Evolutionary conservation across 2,329 filamentous ascomycete species (phyloP).

Genomic region (Fragosphaeria purpurea): DNA sequence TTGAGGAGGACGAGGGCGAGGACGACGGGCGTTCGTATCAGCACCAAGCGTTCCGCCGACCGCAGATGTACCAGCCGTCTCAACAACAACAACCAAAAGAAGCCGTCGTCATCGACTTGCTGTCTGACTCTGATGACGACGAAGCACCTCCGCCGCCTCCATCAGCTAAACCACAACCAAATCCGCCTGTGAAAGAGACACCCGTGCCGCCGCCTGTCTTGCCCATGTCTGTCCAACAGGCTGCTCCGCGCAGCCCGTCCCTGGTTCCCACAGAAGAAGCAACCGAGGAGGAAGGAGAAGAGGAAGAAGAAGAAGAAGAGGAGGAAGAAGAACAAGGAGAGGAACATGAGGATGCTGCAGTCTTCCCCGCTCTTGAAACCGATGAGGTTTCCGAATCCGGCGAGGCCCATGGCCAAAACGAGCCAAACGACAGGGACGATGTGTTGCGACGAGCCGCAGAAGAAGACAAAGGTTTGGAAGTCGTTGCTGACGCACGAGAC

Average conservation of each 20-base stretch:
- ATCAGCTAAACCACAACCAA: background rate
- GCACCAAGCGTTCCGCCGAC: background rate
- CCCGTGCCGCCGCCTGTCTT: background rate
- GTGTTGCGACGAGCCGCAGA: no score
- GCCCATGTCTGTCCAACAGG: constrained; percentile 3
- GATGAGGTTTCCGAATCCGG: no score
- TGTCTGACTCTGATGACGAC: constrained; percentile 36
- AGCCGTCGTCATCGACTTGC: constrained; percentile 35
- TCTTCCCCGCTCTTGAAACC: no score
- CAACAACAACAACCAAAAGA: background rate
- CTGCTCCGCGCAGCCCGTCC: background rate
- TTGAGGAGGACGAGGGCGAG: background rate
- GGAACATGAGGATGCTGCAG: constrained; percentile 3
- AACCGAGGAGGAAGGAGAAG: background rate
- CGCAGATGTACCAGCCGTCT: background rate
- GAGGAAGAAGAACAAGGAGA: background rate
- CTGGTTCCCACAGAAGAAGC: background rate
- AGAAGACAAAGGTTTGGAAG: background rate
- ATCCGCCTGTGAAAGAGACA: background rate
- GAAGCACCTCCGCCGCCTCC: background rate
- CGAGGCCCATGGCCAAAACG: no score
- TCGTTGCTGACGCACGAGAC: background rate
- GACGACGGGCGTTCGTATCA: background rate
- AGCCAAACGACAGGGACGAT: no score
- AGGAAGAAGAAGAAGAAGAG: background rate